Conservation (phyloP, 208 protist species). For the Acanthamoeba sp. region DNA sequence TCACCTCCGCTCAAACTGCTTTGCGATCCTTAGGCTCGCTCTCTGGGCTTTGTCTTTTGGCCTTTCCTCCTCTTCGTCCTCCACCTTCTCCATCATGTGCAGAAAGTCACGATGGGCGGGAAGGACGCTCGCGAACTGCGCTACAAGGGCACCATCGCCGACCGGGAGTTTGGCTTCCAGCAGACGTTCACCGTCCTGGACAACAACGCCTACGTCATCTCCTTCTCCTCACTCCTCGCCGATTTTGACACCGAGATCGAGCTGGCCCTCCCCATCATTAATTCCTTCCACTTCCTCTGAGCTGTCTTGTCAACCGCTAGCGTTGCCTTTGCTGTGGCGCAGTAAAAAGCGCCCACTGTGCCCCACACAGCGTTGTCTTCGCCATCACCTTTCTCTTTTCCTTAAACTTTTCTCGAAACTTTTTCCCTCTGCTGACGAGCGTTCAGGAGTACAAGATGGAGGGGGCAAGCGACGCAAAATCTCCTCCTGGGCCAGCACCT, state of each 20-base stretch:
- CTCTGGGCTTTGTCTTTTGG: no score
- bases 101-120: constrained; percentile 17
- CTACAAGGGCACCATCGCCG: constrained; percentile 41
- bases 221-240: constrained; percentile 33
- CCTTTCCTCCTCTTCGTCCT: neutral
- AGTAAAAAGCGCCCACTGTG: no score
- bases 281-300: constrained; percentile 45
- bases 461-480: neutral
- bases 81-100: neutral
- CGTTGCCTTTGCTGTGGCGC: neutral
- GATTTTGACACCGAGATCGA: constrained; percentile 32
- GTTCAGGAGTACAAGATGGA: neutral
- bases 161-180: constrained; percentile 18
- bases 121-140: constrained; percentile 32
- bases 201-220: constrained; percentile 58
- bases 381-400: neutral
- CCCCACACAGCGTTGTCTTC: no score
- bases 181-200: constrained; percentile 11
- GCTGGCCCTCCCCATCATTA: neutral
- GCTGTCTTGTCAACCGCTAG: neutral
- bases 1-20: no score
- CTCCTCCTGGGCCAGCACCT: neutral
- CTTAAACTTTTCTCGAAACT: neutral
- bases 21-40: no score
- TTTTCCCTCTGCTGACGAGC: no score